Evolutionary conservation across 208 protist genomes (phyloP).

Genomic region (Trichomonas vaginalis): DNA sequence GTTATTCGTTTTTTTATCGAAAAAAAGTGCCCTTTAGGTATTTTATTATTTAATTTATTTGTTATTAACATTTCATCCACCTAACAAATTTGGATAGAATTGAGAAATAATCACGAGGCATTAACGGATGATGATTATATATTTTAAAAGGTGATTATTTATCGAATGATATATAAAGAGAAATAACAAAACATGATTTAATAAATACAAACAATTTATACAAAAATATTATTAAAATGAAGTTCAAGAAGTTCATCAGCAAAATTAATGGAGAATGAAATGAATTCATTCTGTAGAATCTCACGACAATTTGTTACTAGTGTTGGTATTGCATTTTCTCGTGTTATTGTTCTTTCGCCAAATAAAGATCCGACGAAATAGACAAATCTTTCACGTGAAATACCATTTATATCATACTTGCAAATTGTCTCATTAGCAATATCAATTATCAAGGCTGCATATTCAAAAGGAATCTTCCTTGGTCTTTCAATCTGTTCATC

Average conservation of each 20-base stretch:
- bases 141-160: too few species aligned
- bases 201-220: too few species aligned
- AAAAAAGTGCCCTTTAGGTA: too few species aligned
- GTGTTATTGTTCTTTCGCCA: background rate
- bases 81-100: too few species aligned
- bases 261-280: background rate
- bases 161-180: too few species aligned
- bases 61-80: too few species aligned
- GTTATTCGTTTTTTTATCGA: too few species aligned
- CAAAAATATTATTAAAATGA: background rate
- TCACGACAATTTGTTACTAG: background rate
- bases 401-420: background rate
- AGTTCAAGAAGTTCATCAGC: background rate
- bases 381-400: background rate
- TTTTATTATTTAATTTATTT: too few species aligned
- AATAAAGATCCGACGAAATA: background rate
- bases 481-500: background rate
- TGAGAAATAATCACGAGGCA: too few species aligned
- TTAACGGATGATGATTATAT: too few species aligned
- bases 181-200: too few species aligned
- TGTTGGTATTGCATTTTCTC: background rate
- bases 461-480: background rate
- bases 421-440: background rate
- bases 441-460: background rate
- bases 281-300: background rate